phyloP scores from a whole-genome alignment of 805 yeast species.

The Lachancea thermotolerans region DNA sequence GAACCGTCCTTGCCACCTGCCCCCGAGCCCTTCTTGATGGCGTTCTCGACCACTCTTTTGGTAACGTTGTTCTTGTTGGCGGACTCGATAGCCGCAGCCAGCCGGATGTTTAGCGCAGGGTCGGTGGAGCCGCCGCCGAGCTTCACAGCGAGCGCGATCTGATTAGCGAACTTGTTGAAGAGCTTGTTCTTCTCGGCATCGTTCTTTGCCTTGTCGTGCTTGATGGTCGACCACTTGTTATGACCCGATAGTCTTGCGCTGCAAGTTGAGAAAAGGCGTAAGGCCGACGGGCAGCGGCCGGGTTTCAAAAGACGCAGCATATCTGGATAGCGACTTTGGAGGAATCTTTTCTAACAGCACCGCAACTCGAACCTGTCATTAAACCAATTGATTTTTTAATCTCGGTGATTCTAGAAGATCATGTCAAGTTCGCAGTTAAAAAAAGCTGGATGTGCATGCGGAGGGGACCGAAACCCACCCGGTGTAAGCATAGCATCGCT shows the following conservation, averaged over 20 bases:
- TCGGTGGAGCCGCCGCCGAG: slow-evolving; percentile 53
- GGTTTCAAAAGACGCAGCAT: slow-evolving; percentile 1
- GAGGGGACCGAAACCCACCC: too few species aligned
- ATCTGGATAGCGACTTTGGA: not conserved
- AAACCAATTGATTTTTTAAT: too few species aligned
- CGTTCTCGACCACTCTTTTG: slow-evolving; percentile 80
- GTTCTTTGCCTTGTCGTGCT: slow-evolving; percentile 89
- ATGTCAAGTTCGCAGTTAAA: too few species aligned
- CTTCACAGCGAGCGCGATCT: slow-evolving; percentile 69
- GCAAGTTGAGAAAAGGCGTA: not conserved
- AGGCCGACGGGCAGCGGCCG: not conserved
- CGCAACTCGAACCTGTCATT: too few species aligned
- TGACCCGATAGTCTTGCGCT: slow-evolving; percentile 50
- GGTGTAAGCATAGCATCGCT: too few species aligned
- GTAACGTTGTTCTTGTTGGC: slow-evolving; percentile 72
- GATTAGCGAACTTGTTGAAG: slow-evolving; percentile 63
- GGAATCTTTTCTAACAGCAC: too few species aligned
- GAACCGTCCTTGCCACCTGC: slow-evolving; percentile 38
- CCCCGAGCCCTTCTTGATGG: slow-evolving; percentile 80
- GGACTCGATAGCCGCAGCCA: slow-evolving; percentile 66
- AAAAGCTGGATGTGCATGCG: too few species aligned
- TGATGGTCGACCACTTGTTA: slow-evolving; percentile 91
- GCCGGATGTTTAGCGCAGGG: slow-evolving; percentile 47
- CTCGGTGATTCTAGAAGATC: too few species aligned
- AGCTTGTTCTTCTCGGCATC: slow-evolving; percentile 71